These are phyloP conservation scores for Globisporangium polare DNA, from an alignment of 352 stramenopile species.

Conservation along the genomic window DNA sequence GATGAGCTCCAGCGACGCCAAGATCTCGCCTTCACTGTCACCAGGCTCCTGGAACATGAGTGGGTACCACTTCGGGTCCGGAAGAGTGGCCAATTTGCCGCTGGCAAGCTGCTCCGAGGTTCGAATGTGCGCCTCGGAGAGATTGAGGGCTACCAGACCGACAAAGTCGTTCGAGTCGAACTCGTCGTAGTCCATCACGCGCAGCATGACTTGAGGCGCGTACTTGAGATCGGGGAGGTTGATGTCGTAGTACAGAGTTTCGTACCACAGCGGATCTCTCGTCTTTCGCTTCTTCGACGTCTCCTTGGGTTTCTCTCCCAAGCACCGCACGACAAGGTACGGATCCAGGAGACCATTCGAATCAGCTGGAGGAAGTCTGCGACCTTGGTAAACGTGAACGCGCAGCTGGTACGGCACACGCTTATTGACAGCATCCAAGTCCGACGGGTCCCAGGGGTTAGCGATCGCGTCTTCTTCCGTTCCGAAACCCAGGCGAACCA, in stretches of 20 bases:
- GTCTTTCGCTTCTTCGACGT: conserved; percentile 77
- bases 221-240: conserved; percentile 77
- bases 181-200: conserved; percentile 79
- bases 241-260: conserved; percentile 86
- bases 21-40: conserved; percentile 75
- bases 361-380: conserved; percentile 71
- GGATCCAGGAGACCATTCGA: conserved; percentile 84
- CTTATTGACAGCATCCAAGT: conserved; percentile 66
- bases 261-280: conserved; percentile 82
- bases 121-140: conserved; percentile 66
- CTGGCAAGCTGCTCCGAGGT: conserved; percentile 52
- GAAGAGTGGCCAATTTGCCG: conserved; percentile 37
- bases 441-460: conserved; percentile 45
- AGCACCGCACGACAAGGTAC: conserved; percentile 76
- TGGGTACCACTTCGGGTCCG: conserved; percentile 69
- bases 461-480: conserved; percentile 62
- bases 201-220: conserved; percentile 72
- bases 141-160: conserved; percentile 52
- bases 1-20: conserved; percentile 75
- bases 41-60: conserved; percentile 77
- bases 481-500: conserved; percentile 76
- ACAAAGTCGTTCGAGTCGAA: conserved; percentile 75
- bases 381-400: conserved; percentile 84
- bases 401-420: conserved; percentile 79
- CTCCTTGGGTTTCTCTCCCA: conserved; percentile 73